Conservation (phyloP, 495 filamentous ascomycete species). For the Neurospora cerealis region DNA sequence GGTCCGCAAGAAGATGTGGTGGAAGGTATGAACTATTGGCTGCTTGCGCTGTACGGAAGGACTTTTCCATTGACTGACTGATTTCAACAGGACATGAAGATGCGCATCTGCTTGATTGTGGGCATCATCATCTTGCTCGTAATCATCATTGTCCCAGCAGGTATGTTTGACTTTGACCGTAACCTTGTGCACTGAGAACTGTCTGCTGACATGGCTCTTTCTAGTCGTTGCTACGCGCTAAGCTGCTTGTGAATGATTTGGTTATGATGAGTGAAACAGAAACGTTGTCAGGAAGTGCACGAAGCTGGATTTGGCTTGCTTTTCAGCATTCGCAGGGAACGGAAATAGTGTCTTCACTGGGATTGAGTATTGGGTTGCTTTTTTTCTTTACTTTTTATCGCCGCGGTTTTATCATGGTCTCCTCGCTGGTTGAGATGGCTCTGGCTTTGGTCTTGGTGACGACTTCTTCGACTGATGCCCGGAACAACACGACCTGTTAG, state of each 20-base stretch:
- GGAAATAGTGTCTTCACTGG: conserved; percentile 14
- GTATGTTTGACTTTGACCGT: conserved; percentile 37
- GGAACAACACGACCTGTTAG: conserved; percentile 1
- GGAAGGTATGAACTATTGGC: conserved; percentile 27
- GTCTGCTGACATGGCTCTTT: not conserved
- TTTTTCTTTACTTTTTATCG: conserved; percentile 5
- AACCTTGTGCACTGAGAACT: not conserved
- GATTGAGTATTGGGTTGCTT: conserved; percentile 25
- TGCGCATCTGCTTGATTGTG: conserved; percentile 88
- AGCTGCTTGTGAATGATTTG: conserved; percentile 1
- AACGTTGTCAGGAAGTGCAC: conserved; percentile 11
- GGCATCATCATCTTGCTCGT: conserved; percentile 82
- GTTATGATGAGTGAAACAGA: conserved; percentile 12
- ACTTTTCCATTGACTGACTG: not conserved
- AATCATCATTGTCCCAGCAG: conserved; percentile 83
- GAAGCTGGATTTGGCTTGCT: conserved; percentile 23
- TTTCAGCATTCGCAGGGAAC: conserved; percentile 16
- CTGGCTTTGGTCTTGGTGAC: conserved; percentile 7
- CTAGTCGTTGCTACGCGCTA: conserved; percentile 23
- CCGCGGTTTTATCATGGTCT: conserved; percentile 10
- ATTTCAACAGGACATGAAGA: conserved; percentile 74
- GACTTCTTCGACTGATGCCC: conserved; percentile 12
- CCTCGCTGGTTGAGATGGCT: conserved; percentile 8
- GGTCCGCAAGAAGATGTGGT: conserved; percentile 84
- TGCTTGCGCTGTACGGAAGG: not conserved